Evolutionary conservation across 2,329 filamentous ascomycete genomes (phyloP).

Genomic region (Teratosphaeriaceae sp.): DNA sequence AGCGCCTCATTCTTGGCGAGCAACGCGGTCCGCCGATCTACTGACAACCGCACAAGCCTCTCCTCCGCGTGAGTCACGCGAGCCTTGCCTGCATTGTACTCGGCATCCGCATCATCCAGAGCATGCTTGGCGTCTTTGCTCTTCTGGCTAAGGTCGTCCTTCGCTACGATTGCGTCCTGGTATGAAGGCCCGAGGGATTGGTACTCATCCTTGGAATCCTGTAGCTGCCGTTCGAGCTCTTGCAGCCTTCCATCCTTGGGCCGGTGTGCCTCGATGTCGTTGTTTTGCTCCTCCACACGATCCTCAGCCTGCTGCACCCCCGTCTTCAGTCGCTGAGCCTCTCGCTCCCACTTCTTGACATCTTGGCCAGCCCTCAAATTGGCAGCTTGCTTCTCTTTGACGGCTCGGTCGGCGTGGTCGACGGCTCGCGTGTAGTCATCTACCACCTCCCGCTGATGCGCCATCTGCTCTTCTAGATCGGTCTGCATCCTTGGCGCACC

Average conservation of each 20-base stretch:
- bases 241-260: conserved; percentile 55
- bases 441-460: conserved; percentile 37
- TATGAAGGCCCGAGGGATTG: conserved; percentile 38
- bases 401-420: conserved; percentile 43
- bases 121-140: conserved; percentile 31
- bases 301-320: conserved; percentile 56
- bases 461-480: conserved; percentile 25
- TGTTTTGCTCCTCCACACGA: conserved; percentile 58
- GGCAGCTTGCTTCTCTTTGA: conserved; percentile 42
- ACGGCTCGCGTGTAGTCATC: conserved; percentile 40
- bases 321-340: conserved; percentile 45
- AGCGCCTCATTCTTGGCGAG: conserved; percentile 37
- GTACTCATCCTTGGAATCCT: conserved; percentile 47
- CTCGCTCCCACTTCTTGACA: conserved; percentile 44
- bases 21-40: conserved; percentile 29
- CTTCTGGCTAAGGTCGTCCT: no score
- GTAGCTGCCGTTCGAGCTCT: conserved; percentile 43
- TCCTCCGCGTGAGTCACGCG: conserved; percentile 26
- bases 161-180: conserved; percentile 43
- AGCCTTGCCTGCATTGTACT: conserved; percentile 6
- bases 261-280: conserved; percentile 52
- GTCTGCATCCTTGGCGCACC: conserved; percentile 53
- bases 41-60: conserved; percentile 22
- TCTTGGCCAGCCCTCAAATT: conserved; percentile 45
- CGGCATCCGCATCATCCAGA: conserved; percentile 13